These are phyloP conservation scores for Emericellopsis atlantica DNA, from an alignment of 2,329 filamentous ascomycete species.

Conservation along the genomic window DNA sequence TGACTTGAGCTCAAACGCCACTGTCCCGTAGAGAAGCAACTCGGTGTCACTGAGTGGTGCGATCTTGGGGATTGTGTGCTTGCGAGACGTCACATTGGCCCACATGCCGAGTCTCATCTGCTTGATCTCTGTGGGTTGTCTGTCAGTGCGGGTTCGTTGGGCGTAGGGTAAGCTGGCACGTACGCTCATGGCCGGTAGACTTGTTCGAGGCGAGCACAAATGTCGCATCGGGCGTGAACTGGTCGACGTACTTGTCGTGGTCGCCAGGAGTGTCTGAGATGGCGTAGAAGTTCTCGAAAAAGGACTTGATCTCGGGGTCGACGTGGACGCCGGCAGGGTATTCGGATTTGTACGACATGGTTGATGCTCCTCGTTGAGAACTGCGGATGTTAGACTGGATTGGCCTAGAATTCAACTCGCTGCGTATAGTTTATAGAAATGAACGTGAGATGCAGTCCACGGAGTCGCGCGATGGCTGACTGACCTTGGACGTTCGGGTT, in stretches of 20 bases:
- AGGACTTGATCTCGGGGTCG: conserved; percentile 10
- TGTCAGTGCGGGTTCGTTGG: conserved; percentile 1
- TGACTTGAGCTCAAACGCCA: conserved; percentile 12
- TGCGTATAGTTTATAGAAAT: too few species aligned
- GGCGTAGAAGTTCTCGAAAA: conserved; percentile 16
- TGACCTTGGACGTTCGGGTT: too few species aligned
- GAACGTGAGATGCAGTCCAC: too few species aligned
- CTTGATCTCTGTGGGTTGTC: conserved; percentile 12
- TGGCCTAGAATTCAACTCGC: too few species aligned
- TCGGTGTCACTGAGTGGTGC: conserved; percentile 15
- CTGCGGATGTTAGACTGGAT: too few species aligned
- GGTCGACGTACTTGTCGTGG: conserved; percentile 14
- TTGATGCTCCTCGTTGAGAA: too few species aligned
- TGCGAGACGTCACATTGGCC: conserved; percentile 12
- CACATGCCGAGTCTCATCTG: conserved; percentile 15
- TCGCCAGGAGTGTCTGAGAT: conserved; percentile 15
- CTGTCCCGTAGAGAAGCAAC: conserved; percentile 18
- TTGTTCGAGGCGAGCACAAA: conserved; percentile 15
- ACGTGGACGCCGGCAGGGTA: conserved; percentile 5
- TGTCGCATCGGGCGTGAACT: conserved; percentile 14
- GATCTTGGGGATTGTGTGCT: conserved; percentile 15
- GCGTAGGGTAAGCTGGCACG: not conserved
- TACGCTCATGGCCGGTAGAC: conserved; percentile 11
- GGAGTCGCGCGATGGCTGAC: too few species aligned
- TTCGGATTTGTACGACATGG: conserved; percentile 7